Evolutionary conservation across 23 red algal genomes (phyloP), one percentile per base, ranked within the genome.

Genomic region (Gracilaria gracilis): DNA sequence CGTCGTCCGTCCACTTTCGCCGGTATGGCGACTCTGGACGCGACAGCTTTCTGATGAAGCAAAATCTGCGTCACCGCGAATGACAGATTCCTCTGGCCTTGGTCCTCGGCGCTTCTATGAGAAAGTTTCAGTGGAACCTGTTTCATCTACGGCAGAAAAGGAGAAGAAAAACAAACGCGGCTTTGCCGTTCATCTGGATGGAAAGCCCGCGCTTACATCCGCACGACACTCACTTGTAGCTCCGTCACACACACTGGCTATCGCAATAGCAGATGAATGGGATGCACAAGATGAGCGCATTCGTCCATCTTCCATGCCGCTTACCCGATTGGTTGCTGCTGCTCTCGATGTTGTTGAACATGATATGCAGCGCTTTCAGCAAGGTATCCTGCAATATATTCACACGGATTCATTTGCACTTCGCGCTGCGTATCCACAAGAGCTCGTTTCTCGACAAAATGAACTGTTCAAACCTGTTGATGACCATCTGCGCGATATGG

Each of bases 251-350:
- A 59, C 79, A 2, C 69, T 97, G n/a, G 74, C 95, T 20, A 58
- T 78, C 12, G 95, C 92, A 13, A 44, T 97, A n/a, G 95, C 95
- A 42, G 92, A 80, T 64, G 95, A 97, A 84, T 97, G 88, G 81
- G 95, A 93, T 76, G 78, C 91, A 21, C 95, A 97, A 66, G 51
- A 48, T 9, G 77, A 69, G 20, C 85, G 95, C 16, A 27, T 97
- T 33, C 90, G 84, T 3, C 83, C 95, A 14, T 48, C 87, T 38
- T 94, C 83, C 21, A 97, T 97, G 95, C 95, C 95, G 17, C 75
- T 97, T 0, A 91, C 76, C 35, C 54, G 69, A 53, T 49, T 97
- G 31, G 40, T 94, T n/a, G 70, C 91, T 37, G 83, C 90, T 15
- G 57, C 82, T n/a, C 66, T 89, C 9, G 95, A 97, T 54, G 76